Base-by-base conservation (phyloP, 1,284 basidiomycete species). In the Porodaedalea pini region DNA sequence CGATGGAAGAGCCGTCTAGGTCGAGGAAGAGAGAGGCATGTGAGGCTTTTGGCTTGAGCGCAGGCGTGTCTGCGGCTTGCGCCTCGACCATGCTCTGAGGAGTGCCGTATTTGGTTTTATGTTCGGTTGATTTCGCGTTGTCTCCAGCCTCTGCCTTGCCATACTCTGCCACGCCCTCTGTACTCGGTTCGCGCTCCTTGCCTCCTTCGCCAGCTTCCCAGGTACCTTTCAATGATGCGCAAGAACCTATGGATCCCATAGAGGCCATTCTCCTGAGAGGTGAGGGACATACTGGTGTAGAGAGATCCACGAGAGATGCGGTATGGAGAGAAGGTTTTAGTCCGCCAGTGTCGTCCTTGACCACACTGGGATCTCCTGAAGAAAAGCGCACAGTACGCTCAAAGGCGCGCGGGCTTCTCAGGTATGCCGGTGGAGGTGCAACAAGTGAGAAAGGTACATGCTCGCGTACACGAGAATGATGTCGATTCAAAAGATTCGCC, bases 381-480 rank as follows among this genome's bases (percentile, higher is more conserved):
- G 31, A 21, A 25, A 37, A 19, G 36, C 27, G 51, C 17, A 11
- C 10, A 32, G 23, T 21, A 27, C 23, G 8, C n/a, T 27, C 19
- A 32, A 36, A 3, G 2, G 41, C 4, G 10, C 19, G 29, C 40
- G 40, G 10, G 19, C 36, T 44, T 15, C 34, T 48, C 25, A 50
- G 52, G 23, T 48, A 54, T 17, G 44, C 51, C 19, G 50, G 25
- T 25, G 57, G 57, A 10, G 51, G 57, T 10, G 47, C 15, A 23
- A 43, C 29, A 29, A 54, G 41, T 1, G 57, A 54, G 36, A 54
- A 54, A 8, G 57, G 52, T 13, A 54, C 45, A 34, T 58, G 57
- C 32, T 31, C n/a, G 1, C 45, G 57, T 29, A 58, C 52, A 25
- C 57, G 57, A 19, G 47, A 34, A 32, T 54, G 57, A 19, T 54